Evolutionary conservation across 768 basidiomycete genomes (phyloP), one percentile per base, ranked within the genome.

Genomic region (Leucocoprinus leucothites): DNA sequence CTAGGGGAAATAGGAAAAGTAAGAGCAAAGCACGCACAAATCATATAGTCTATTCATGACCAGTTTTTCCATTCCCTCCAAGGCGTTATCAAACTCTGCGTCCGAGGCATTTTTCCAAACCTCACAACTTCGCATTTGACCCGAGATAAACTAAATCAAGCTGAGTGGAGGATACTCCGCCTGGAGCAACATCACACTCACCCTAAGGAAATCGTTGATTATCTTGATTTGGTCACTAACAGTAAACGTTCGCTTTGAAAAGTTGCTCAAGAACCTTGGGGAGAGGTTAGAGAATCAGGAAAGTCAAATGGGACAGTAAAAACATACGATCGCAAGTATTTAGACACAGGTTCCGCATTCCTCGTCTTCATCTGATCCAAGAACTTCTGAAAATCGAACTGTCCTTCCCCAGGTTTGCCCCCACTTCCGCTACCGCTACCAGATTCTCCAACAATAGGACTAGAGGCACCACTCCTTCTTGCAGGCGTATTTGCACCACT

Each of bases 31-130:
- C 48, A 83, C 89, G 66, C 58, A 98, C 95, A 91, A 93, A 63
- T 94, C 92, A 69, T 97, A 98, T 50, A 98, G 73, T 49, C 94
- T 78, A 63, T 98, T 99, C 97, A 99, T 98, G 61, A 99, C 97
- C 6, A 99, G 81, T 70, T 99, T 99, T 78, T 99, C 97, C 93
- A 98, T 98, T 49, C 94, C 95, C 71, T 99, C 97, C 76, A 94
- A 82, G 0, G 94, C 93, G 63, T 96, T 95, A 51, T 98, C 97
- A 60, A 99, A 98, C 68, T 98, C 94, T 5, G 75, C 72, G 19
- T 92, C 86, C 2, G 85, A 78, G 1, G 81, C 81, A 56, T 84
- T 84, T 64, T 82, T 83, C 95, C 94, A 98, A 0, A 89, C 74
- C 19, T 94, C 93, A 25, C 80, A 79, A 56, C 85, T 83, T 19